Evolutionary conservation across 352 stramenopile genomes (phyloP), one percentile per base, ranked within the genome.

Genomic region (Phytophthora hybrid): DNA sequence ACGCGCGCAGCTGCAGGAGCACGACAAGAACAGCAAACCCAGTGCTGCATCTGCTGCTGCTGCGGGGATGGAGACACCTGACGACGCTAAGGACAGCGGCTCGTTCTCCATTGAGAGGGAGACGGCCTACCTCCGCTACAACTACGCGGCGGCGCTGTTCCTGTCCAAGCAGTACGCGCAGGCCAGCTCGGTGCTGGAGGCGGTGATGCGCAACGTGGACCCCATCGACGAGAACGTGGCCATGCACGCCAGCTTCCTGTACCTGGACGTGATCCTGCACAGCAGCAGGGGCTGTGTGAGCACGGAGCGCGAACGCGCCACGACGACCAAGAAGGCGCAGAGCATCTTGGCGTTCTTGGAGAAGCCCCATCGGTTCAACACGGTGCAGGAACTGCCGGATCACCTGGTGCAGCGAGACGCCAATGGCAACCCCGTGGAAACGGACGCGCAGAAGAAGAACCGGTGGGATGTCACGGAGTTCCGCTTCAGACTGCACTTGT

Each of bases 211-310:
- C 64, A 93, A 95, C 71, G 92, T 98, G 58, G 93, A 97, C 53
- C 88, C 92, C 23, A 87, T 98, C 63, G 93, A 98, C 76, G 93
- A 98, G 68, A 87, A 87, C 54, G 88, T 98, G 54, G 93, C 93
- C 13, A 97, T 98, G 88, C 92, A 98, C 81, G 92, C 97, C 44
- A 97, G 93, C 82, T 97, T 98, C 71, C 74, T 98, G 66, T 96
- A 97, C 65, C 74, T 98, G 34, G 94, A 98, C 74, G 89, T 98
- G 46, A 93, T 98, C 34, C 75, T 97, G 66, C 92, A 97, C 74
- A 97, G 90, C 66, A 94, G 87, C 23, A 87, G 92, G 8, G 90
- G 90, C 37, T 93, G 92, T 64, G 90, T 97, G 14, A 87, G 79
- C 54, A 91, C 91, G 0, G 91, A 98, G 63, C 78, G 74, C 64